Evolutionary conservation across 805 yeast genomes (phyloP).

Genomic region (Komagataella mondaviorum): DNA sequence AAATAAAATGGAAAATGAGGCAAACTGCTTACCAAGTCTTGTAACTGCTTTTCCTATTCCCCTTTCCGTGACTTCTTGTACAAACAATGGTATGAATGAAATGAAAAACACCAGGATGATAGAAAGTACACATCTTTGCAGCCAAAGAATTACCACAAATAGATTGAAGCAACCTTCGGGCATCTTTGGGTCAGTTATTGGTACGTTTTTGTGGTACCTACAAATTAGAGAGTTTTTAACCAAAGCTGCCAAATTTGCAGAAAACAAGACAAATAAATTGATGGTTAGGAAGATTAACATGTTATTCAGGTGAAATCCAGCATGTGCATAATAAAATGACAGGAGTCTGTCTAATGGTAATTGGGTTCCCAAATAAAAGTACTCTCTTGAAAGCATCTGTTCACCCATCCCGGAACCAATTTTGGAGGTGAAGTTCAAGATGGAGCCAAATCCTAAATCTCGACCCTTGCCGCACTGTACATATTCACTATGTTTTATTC

Average conservation of each 20-base stretch:
- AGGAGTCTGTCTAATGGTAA: constrained; percentile 81
- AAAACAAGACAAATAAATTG: constrained; percentile 69
- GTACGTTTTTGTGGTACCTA: constrained; percentile 46
- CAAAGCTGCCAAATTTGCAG: constrained; percentile 70
- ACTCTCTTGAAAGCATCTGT: constrained; percentile 83
- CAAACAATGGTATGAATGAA: constrained; percentile 75
- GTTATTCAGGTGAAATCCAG: constrained; percentile 91
- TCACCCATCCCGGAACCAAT: constrained; percentile 99
- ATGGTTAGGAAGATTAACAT: constrained; percentile 77
- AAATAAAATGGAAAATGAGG: constrained; percentile 79
- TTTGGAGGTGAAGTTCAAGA: constrained; percentile 85
- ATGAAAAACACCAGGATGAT: constrained; percentile 89
- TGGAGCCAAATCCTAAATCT: constrained; percentile 87
- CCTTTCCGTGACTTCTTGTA: constrained; percentile 81
- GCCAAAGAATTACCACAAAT: constrained; percentile 80
- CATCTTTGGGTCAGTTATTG: constrained; percentile 56
- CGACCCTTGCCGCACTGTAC: constrained; percentile 96
- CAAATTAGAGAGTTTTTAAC: constrained; percentile 63
- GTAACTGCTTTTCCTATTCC: constrained; percentile 65
- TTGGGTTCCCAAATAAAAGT: constrained; percentile 81
- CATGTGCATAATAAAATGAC: constrained; percentile 92
- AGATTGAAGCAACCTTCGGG: constrained; percentile 84
- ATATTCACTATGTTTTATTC: constrained; percentile 90
- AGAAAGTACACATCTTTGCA: constrained; percentile 74
- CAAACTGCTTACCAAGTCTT: constrained; percentile 59